These are phyloP conservation scores for Aspergillus homomorphus DNA, from an alignment of 495 filamentous ascomycete genomes.

Conservation along the genomic window DNA sequence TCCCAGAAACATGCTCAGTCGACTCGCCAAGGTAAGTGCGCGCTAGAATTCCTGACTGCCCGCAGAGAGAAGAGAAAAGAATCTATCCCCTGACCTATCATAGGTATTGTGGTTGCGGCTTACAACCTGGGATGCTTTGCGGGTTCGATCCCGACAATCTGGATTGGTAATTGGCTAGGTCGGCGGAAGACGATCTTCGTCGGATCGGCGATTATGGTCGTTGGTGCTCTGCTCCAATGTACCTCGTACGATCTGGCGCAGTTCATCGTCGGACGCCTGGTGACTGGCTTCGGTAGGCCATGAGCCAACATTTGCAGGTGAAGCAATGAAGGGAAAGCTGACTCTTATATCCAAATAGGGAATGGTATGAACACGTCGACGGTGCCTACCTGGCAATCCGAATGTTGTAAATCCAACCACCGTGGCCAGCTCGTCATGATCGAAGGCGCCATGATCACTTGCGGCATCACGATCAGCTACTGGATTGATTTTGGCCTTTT, in stretches of 20 bases:
- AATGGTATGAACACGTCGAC: slow-evolving; percentile 64
- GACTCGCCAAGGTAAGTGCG: slow-evolving; percentile 52
- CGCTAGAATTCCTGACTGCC: background rate
- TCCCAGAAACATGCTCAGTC: slow-evolving; percentile 42
- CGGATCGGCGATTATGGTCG: slow-evolving; percentile 65
- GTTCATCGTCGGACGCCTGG: slow-evolving; percentile 62
- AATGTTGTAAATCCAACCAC: slow-evolving; percentile 70
- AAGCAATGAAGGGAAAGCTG: background rate
- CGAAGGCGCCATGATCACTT: slow-evolving; percentile 68
- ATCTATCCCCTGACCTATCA: background rate
- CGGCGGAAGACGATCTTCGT: slow-evolving; percentile 67
- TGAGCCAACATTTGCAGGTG: background rate
- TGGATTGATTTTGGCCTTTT: slow-evolving; percentile 73
- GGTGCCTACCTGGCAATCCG: slow-evolving; percentile 76
- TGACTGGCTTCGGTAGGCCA: slow-evolving; percentile 54
- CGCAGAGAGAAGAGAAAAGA: too few species aligned
- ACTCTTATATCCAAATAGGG: slow-evolving; percentile 24
- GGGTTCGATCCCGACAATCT: slow-evolving; percentile 57
- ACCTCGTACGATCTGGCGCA: slow-evolving; percentile 59
- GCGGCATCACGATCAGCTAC: slow-evolving; percentile 69
- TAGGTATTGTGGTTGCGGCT: slow-evolving; percentile 58
- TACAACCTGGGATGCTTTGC: slow-evolving; percentile 66
- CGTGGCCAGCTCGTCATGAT: slow-evolving; percentile 80
- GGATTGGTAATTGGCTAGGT: slow-evolving; percentile 64
- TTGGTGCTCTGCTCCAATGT: slow-evolving; percentile 63